Percentiles rank a stretch among this genome's conserved stretches.
phyloP scores from a whole-genome alignment of 2,329 filamentous ascomycete genomes.

The Aureobasidium melanogenum region DNA sequence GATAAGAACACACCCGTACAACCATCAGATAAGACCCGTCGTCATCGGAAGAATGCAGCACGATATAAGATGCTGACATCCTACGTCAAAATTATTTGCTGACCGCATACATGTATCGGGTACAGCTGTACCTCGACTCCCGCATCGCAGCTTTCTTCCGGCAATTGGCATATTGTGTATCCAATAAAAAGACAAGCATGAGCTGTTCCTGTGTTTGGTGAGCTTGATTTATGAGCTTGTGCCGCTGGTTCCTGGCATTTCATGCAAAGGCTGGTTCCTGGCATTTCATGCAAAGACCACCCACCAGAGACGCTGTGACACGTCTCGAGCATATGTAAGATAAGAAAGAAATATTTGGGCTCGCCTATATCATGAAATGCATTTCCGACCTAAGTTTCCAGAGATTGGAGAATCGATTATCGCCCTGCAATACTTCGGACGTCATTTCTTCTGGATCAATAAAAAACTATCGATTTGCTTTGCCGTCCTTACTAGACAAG shows the following conservation, averaged over 20 bases:
- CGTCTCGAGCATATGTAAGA: background rate
- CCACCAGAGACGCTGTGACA: too few species aligned
- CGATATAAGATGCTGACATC: background rate
- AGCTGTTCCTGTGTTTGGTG: too few species aligned
- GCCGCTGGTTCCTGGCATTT: background rate
- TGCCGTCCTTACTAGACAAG: background rate
- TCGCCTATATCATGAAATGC: background rate
- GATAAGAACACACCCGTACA: background rate
- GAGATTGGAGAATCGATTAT: background rate
- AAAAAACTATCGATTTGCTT: background rate
- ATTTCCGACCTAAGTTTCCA: background rate
- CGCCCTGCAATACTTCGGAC: background rate
- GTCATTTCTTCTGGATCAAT: background rate
- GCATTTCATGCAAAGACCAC: too few species aligned
- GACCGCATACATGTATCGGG: background rate
- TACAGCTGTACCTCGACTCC: background rate
- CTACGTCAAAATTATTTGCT: background rate
- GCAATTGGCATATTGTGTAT: background rate
- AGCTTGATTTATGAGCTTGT: too few species aligned
- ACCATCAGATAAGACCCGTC: background rate
- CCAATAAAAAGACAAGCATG: too few species aligned
- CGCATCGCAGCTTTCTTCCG: background rate
- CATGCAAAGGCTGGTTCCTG: too few species aligned
- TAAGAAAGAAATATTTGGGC: background rate
- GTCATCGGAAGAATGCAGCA: background rate